A percentile compares a stretch with the other conserved stretches of the same genome.
Conservation (phyloP, 495 filamentous ascomycete species). For the Parachaetomium inaequale region DNA sequence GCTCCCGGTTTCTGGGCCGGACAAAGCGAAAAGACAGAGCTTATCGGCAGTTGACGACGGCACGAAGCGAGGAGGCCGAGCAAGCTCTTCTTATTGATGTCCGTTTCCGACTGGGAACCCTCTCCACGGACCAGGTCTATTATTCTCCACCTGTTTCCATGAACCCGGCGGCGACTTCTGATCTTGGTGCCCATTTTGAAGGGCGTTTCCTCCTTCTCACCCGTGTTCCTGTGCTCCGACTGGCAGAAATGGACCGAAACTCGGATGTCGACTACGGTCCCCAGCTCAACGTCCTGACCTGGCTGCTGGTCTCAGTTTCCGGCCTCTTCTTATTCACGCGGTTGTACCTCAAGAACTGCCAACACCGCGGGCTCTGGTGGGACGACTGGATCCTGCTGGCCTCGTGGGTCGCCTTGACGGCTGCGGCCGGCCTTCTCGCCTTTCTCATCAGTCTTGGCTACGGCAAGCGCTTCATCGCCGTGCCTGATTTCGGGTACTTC, state of each 20-base stretch:
- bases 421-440: slow-evolving; percentile 17
- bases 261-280: slow-evolving; percentile 21
- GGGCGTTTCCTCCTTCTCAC: background rate
- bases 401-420: slow-evolving; percentile 24
- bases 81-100: background rate
- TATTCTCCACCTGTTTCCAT: background rate
- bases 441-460: slow-evolving; percentile 31
- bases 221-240: background rate
- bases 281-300: slow-evolving; percentile 24
- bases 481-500: slow-evolving; percentile 18
- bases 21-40: background rate
- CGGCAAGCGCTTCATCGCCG: slow-evolving; percentile 27
- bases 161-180: background rate
- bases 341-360: slow-evolving; percentile 30
- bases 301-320: slow-evolving; percentile 28
- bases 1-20: background rate
- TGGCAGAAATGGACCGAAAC: background rate
- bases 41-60: background rate
- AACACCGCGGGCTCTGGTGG: slow-evolving; percentile 33
- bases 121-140: background rate
- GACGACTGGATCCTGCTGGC: slow-evolving; percentile 32
- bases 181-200: background rate
- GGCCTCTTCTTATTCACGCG: slow-evolving; percentile 30
- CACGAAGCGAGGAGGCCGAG: background rate
- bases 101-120: background rate